Percentiles rank a stretch among this genome's conserved stretches.
Evolutionary conservation across 2,329 filamentous ascomycete species (phyloP).

Genomic region (Chaetomiaceae sp.): DNA sequence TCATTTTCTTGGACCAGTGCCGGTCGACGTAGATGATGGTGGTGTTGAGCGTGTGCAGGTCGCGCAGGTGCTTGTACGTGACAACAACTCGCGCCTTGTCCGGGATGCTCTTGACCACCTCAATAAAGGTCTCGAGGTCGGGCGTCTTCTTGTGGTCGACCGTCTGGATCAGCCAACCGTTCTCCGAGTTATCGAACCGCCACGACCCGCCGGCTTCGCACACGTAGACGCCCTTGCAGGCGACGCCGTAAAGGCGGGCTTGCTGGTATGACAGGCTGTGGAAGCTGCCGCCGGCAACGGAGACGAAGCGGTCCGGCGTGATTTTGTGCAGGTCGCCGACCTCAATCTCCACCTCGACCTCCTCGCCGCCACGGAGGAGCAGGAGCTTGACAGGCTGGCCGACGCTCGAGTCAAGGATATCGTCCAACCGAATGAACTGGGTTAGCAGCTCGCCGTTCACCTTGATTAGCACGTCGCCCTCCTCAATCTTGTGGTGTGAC

Average conservation of each 20-base stretch:
- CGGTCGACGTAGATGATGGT: constrained; percentile 88
- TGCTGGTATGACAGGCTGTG: constrained; percentile 97
- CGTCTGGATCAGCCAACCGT: constrained; percentile 88
- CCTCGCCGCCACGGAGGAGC: constrained; percentile 81
- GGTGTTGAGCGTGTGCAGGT: constrained; percentile 90
- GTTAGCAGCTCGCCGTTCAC: constrained; percentile 91
- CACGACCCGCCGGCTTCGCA: constrained; percentile 95
- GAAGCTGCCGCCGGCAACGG: constrained; percentile 89
- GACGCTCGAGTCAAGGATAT: constrained; percentile 84
- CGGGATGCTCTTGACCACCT: constrained; percentile 83
- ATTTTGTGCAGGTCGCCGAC: constrained; percentile 91
- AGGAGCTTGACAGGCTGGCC: constrained; percentile 70
- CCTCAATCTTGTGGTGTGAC: constrained; percentile 78
- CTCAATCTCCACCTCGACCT: constrained; percentile 74
- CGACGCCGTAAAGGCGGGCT: constrained; percentile 89
- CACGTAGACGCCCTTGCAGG: constrained; percentile 86
- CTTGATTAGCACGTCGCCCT: constrained; percentile 88
- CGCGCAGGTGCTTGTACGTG: constrained; percentile 90
- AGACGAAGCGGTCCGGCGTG: constrained; percentile 91
- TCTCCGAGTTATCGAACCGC: constrained; percentile 83
- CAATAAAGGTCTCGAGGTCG: constrained; percentile 79
- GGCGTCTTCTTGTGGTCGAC: constrained; percentile 89
- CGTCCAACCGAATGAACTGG: constrained; percentile 86
- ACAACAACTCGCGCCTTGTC: constrained; percentile 80
- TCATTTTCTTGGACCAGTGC: constrained; percentile 95